Base-by-base conservation (phyloP, 2,329 filamentous ascomycete genomes). In the Celoporthe dispersa region DNA sequence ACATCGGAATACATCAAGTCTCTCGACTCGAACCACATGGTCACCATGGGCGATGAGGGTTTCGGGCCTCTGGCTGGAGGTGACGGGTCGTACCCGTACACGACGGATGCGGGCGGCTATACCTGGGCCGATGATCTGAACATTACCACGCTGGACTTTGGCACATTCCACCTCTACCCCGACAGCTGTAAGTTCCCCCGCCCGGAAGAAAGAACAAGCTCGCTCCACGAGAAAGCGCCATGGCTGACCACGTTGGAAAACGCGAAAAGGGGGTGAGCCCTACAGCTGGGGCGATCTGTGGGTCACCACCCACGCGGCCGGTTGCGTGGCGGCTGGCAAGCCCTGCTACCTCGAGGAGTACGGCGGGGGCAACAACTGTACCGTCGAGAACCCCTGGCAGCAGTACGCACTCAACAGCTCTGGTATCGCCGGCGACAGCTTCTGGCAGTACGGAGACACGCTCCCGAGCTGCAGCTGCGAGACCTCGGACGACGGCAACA, bases 1-100 rank as follows among this genome's bases (percentile, higher is more conserved):
- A 87, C 85, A 2, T 89, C 87, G 31, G 81, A 82, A 31, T 92
- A 90, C 76, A 87, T 92, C 78, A 92, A 91, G 78, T 84, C 81
- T 16, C 81, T 91, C 16, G 90, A 92, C 75, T 73, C 83, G 1
- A 79, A 85, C 68, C 90, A 91, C 78, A 85, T 91, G 84, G 88
- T 91, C 37, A 85, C 86, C 0, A 82, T 90, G 3, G 90, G 90
- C 33, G 89, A 91, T 74, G 89, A 83, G 70, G 82, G 82, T 9
- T 82, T 85, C 72, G 82, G 81, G 2, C 78, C 83, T 28, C 79
- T 80, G 2, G 35, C 51, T 9, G 73, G 73, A 16, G 84, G 84
- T 2, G 86, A 87, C 66, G 83, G 81, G 16, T 81, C 80, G 65
- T 88, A 88, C 74, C 86, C 86, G 4, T 88, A 86, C 76, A 76